phyloP scores from a whole-genome alignment of 2,329 filamentous ascomycete species.

The Paecilomyces variotii region DNA sequence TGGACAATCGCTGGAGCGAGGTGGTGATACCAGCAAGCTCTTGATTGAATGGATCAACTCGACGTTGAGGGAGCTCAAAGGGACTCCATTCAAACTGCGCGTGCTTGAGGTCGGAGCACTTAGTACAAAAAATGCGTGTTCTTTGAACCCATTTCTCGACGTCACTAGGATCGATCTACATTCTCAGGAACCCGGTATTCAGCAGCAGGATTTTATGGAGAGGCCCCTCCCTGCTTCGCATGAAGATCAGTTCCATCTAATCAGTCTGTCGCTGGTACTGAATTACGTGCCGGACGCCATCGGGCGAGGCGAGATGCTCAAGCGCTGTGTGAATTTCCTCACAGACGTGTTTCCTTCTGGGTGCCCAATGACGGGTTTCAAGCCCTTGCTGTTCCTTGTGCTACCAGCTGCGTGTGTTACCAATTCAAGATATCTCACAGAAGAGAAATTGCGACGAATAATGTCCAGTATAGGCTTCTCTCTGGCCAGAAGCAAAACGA shows the following conservation, averaged over 20 bases:
- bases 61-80: slow-evolving; percentile 15
- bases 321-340: slow-evolving; percentile 65
- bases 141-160: slow-evolving; percentile 60
- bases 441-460: slow-evolving; percentile 59
- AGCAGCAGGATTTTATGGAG: slow-evolving; percentile 90
- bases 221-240: slow-evolving; percentile 58
- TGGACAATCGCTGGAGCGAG: slow-evolving; percentile 52
- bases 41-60: slow-evolving; percentile 51
- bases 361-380: slow-evolving; percentile 19
- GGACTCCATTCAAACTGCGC: slow-evolving; percentile 36
- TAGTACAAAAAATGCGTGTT: slow-evolving; percentile 77
- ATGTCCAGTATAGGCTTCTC: slow-evolving; percentile 71
- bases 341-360: slow-evolving; percentile 19
- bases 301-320: slow-evolving; percentile 76
- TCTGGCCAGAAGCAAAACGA: slow-evolving; percentile 59
- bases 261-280: slow-evolving; percentile 84
- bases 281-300: slow-evolving; percentile 82
- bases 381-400: slow-evolving; percentile 69
- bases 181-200: slow-evolving; percentile 68
- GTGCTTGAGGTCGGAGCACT: slow-evolving; percentile 88
- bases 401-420: slow-evolving; percentile 78
- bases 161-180: slow-evolving; percentile 84
- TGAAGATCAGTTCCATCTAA: slow-evolving; percentile 70
- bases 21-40: slow-evolving; percentile 55
- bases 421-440: slow-evolving; percentile 85